Percentiles rank a stretch among this genome's conserved stretches.
Evolutionary conservation across 2,329 filamentous ascomycete species (phyloP).

Genomic region (Sphaerostilbella broomeana): DNA sequence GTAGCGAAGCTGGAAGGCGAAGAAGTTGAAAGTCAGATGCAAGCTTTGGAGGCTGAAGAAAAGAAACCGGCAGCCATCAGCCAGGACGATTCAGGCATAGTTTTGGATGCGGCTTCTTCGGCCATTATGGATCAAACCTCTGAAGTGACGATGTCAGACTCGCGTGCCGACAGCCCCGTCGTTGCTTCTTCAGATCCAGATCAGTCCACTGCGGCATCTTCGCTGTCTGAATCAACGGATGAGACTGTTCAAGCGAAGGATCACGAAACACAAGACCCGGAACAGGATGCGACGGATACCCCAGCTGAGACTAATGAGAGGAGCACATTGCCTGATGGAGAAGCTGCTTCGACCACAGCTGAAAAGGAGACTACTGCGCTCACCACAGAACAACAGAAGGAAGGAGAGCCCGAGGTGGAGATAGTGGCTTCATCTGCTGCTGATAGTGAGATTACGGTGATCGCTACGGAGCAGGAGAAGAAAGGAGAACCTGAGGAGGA

Average conservation of each 20-base stretch:
- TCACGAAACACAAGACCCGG: no score
- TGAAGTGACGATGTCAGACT: constrained; percentile 46
- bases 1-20: constrained; percentile 14
- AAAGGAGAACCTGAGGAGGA: no score
- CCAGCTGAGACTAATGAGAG: not conserved
- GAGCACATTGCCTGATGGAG: no score
- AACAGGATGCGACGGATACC: no score
- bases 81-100: constrained; percentile 50
- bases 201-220: constrained; percentile 57
- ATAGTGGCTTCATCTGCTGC: no score
- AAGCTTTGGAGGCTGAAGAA: constrained; percentile 22
- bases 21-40: constrained; percentile 17
- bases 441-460: no score
- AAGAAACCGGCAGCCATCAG: constrained; percentile 33
- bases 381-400: no score
- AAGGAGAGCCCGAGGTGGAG: no score
- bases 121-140: constrained; percentile 41
- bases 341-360: no score
- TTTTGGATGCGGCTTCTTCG: constrained; percentile 39
- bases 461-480: no score
- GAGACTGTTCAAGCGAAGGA: constrained; percentile 44
- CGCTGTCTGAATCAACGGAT: constrained; percentile 56
- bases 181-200: constrained; percentile 48
- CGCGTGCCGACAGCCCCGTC: constrained; percentile 50
- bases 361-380: no score